A percentile compares a stretch with the other conserved stretches of the same genome.
phyloP scores from a whole-genome alignment of 2,329 filamentous ascomycete genomes.

The Calonectria pseudoreteaudii region DNA sequence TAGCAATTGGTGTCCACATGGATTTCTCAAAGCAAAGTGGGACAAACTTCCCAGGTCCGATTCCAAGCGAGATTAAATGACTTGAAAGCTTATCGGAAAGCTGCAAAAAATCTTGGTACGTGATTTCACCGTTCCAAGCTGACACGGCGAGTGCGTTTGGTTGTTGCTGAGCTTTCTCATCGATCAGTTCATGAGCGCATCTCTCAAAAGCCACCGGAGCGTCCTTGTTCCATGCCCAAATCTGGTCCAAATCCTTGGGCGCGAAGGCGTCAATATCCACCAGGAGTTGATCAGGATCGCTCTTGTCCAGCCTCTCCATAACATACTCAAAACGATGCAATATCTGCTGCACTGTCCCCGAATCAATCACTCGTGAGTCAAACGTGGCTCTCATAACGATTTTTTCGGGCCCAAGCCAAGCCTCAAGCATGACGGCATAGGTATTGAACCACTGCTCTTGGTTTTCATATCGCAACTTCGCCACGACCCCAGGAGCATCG shows the following conservation, averaged over 20 bases:
- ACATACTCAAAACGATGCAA: not conserved
- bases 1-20: constrained; percentile 36
- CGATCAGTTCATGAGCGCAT: constrained; percentile 32
- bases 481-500: not conserved
- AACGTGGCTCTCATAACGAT: not conserved
- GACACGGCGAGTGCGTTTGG: constrained; percentile 35
- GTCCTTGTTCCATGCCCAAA: constrained; percentile 28
- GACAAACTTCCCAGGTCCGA: constrained; percentile 36
- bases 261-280: not conserved
- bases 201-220: constrained; percentile 29
- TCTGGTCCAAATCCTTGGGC: constrained; percentile 28
- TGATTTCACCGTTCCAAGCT: constrained; percentile 46
- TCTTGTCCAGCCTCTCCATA: not conserved
- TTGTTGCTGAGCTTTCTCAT: constrained; percentile 8
- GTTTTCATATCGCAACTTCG: not conserved
- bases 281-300: not conserved
- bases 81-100: constrained; percentile 52
- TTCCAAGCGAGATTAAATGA: constrained; percentile 46
- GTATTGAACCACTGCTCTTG: constrained; percentile 2
- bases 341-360: not conserved
- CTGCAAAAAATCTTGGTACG: constrained; percentile 53
- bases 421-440: not conserved
- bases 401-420: not conserved
- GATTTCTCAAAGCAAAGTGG: constrained; percentile 40
- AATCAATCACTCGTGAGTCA: not conserved